Base-by-base conservation (phyloP, 306 rosid genomes). In the Clitoria ternatea region DNA sequence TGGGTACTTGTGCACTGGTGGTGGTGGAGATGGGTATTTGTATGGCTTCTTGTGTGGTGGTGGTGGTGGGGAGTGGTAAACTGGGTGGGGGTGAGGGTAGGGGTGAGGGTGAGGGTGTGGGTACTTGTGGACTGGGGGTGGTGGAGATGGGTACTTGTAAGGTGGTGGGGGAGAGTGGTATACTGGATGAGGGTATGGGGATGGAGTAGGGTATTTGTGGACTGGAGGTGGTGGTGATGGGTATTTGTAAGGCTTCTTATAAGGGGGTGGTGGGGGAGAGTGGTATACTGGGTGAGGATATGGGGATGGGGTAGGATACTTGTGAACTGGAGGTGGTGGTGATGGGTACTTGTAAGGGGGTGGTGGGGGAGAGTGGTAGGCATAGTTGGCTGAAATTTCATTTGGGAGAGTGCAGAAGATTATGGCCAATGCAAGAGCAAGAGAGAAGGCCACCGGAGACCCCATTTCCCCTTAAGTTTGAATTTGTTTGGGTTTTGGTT, bases 311-410 rank as follows among this genome's bases (percentile, higher is more conserved):
- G n/a, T n/a, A n/a, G n/a, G 72, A 17, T 65, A 9, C 2, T 14
- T 66, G 72, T 66, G 73, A 5, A 66, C 43, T 0, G 59, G 73
- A 0, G 74, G 74, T 29, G 79, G 66, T 0, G 81, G 85, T 0
- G 80, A 66, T 0, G 17, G 7, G 60, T 53, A 53, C 26, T 64
- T 23, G 50, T 74, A 73, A 0, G 71, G 64, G 24, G 77, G 72
- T 22, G 82, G 82, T 9, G 82, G 83, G 36, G 77, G 77, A 49
- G 93, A 88, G 17, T 84, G 24, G 68, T 83, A 83, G 0, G 42
- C 10, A 69, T 85, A 81, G n/a, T 85, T 86, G 5, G 76, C 74
- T 40, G 84, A 84, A 48, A 52, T 56, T 66, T 72, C 64, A 45
- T 18, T 33, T 66, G 74, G 78, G 69, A 71, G 49, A 18, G 20